A percentile compares a stretch with the other conserved stretches of the same genome.
phyloP scores from a whole-genome alignment of 805 yeast genomes.

The Lipomyces sp. region DNA sequence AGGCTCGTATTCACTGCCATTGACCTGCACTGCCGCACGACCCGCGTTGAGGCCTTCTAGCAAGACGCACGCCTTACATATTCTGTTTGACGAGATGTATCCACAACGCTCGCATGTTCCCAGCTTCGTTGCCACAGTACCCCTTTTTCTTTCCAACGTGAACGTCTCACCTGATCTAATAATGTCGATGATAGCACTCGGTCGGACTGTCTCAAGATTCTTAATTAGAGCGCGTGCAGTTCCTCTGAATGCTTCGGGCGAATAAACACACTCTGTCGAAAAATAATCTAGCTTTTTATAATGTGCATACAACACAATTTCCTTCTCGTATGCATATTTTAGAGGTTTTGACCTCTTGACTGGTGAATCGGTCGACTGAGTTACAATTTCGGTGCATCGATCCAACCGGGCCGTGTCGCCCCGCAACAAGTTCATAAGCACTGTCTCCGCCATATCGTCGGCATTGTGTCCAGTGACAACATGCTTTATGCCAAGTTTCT shows the following conservation, averaged over 20 bases:
- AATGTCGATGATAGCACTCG: slow-evolving; percentile 91
- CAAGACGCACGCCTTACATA: slow-evolving; percentile 92
- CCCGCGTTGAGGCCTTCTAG: slow-evolving; percentile 80
- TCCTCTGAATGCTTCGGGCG: slow-evolving; percentile 98
- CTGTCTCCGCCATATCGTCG: slow-evolving; percentile 99
- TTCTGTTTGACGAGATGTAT: slow-evolving; percentile 80
- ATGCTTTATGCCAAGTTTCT: slow-evolving; percentile 79
- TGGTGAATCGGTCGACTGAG: slow-evolving; percentile 78
- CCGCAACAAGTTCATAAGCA: slow-evolving; percentile 87
- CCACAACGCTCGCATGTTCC: slow-evolving; percentile 84
- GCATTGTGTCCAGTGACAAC: slow-evolving; percentile 99
- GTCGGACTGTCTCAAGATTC: slow-evolving; percentile 85
- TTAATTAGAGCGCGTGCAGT: slow-evolving; percentile 93
- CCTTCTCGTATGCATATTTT: slow-evolving; percentile 95
- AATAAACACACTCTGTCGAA: slow-evolving; percentile 96
- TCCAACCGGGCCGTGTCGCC: slow-evolving; percentile 97
- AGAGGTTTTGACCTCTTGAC: slow-evolving; percentile 94
- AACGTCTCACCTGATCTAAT: slow-evolving; percentile 92
- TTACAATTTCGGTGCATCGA: slow-evolving; percentile 82
- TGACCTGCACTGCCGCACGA: slow-evolving; percentile 29
- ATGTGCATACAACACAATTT: slow-evolving; percentile 95
- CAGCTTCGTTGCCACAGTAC: slow-evolving; percentile 32
- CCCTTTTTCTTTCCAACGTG: slow-evolving; percentile 49
- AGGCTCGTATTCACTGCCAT: neutral
- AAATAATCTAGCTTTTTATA: slow-evolving; percentile 93